Conservation (phyloP, 2,329 filamentous ascomycete species). For the Calonectria hawksworthii region DNA sequence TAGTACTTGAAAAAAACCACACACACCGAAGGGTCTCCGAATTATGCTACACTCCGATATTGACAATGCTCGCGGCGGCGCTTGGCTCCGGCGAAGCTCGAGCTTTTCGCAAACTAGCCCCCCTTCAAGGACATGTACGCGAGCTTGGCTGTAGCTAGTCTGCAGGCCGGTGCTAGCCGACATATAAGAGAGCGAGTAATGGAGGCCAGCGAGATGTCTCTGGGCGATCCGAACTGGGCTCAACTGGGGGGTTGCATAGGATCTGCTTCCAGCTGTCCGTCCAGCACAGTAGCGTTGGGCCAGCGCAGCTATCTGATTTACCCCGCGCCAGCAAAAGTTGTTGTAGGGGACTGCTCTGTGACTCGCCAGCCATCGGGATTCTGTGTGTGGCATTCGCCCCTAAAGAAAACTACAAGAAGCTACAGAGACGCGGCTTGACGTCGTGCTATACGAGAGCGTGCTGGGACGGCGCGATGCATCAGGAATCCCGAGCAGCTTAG, state of each 20-base stretch:
- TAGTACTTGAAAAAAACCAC: neutral
- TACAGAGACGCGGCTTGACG: neutral
- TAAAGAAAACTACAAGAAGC: neutral
- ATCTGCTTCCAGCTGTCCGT: constrained; percentile 3
- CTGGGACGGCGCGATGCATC: neutral
- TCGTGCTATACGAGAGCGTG: neutral
- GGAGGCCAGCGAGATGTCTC: neutral
- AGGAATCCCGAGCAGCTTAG: constrained; percentile 9
- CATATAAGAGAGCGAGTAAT: neutral
- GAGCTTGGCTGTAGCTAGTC: neutral
- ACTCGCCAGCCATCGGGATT: neutral
- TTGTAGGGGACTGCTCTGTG: neutral
- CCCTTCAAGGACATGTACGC: neutral
- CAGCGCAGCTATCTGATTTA: neutral
- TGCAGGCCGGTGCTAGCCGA: neutral
- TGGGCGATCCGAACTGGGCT: neutral
- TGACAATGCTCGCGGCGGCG: neutral
- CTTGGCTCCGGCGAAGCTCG: neutral
- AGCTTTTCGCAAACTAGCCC: neutral
- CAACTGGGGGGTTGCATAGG: neutral
- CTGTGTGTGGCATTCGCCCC: neutral
- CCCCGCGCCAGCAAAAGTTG: neutral
- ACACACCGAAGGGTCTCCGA: neutral
- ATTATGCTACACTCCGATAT: neutral
- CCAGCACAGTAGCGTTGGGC: neutral